Percentiles rank a stretch among this genome's conserved stretches.
Evolutionary conservation across 2,329 filamentous ascomycete species (phyloP).

Genomic region (Purpureocillium lavendulum): DNA sequence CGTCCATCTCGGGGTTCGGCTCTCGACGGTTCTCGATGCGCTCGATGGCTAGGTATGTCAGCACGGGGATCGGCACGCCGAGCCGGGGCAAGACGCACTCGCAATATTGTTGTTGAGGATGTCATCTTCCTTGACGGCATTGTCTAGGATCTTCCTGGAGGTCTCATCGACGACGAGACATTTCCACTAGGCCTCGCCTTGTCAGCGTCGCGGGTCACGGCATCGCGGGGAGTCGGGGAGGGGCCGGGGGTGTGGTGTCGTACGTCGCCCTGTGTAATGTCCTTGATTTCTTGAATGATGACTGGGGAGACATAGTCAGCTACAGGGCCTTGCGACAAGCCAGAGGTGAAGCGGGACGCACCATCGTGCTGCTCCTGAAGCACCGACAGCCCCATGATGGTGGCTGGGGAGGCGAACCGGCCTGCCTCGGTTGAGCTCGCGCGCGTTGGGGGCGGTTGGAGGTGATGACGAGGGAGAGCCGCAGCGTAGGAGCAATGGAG

Average conservation of each 20-base stretch:
- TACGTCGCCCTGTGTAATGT: slow-evolving; percentile 76
- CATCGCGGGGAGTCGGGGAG: neutral
- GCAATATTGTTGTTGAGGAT: slow-evolving; percentile 95
- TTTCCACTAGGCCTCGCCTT: slow-evolving; percentile 68
- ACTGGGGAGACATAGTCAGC: slow-evolving; percentile 12
- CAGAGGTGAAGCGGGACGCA: slow-evolving; percentile 8
- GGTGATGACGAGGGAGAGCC: no score
- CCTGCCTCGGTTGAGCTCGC: slow-evolving; percentile 10
- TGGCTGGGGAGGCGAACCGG: slow-evolving; percentile 16
- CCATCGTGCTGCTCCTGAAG: slow-evolving; percentile 68
- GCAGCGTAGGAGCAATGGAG: no score
- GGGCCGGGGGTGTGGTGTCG: slow-evolving; percentile 16
- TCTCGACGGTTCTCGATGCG: slow-evolving; percentile 80
- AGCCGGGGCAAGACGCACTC: slow-evolving; percentile 48
- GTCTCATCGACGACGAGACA: slow-evolving; percentile 81
- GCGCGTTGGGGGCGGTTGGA: no score
- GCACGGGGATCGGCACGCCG: slow-evolving; percentile 6
- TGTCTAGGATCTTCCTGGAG: slow-evolving; percentile 80
- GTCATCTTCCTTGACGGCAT: slow-evolving; percentile 89
- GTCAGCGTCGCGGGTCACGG: neutral
- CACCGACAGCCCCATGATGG: slow-evolving; percentile 74
- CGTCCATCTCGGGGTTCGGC: slow-evolving; percentile 83
- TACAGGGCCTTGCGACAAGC: neutral
- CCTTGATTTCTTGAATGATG: slow-evolving; percentile 49
- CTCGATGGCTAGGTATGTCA: slow-evolving; percentile 68